These are phyloP conservation scores for Pulicaria dysenterica DNA, from an alignment of 129 eudicot genomes.

Conservation along the genomic window DNA sequence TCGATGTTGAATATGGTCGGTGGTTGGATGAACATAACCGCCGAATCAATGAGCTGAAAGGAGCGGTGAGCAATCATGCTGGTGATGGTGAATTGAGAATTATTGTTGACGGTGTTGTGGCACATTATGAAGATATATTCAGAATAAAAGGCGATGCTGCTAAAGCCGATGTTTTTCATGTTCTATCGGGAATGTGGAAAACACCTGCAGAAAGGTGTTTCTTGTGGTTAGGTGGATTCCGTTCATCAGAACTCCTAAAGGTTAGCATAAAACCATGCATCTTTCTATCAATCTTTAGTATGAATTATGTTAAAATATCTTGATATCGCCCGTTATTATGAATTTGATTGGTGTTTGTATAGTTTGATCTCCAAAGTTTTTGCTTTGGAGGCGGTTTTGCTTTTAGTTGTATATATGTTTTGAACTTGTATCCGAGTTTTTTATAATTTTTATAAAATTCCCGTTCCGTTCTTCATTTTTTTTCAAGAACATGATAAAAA, in stretches of 20 bases:
- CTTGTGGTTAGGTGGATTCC: slow-evolving; percentile 84
- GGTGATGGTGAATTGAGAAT: slow-evolving; percentile 93
- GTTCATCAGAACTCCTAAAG: slow-evolving; percentile 82
- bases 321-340: no score
- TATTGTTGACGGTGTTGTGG: slow-evolving; percentile 76
- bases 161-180: slow-evolving; percentile 76
- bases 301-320: no score
- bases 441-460: no score
- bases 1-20: slow-evolving; percentile 88
- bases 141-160: slow-evolving; percentile 77
- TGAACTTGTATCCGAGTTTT: no score
- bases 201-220: slow-evolving; percentile 89
- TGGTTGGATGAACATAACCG: slow-evolving; percentile 92
- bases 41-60: slow-evolving; percentile 75
- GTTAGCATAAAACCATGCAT: slow-evolving; percentile 31
- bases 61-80: slow-evolving; percentile 90
- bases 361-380: no score
- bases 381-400: no score
- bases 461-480: no score
- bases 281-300: neutral
- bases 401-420: no score
- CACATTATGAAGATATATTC: slow-evolving; percentile 81
- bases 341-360: no score
- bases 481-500: no score
- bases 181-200: slow-evolving; percentile 91